Evolutionary conservation across 2,329 filamentous ascomycete species (phyloP), one percentile per base, ranked within the genome.

Genomic region (Neurospora sp.): DNA sequence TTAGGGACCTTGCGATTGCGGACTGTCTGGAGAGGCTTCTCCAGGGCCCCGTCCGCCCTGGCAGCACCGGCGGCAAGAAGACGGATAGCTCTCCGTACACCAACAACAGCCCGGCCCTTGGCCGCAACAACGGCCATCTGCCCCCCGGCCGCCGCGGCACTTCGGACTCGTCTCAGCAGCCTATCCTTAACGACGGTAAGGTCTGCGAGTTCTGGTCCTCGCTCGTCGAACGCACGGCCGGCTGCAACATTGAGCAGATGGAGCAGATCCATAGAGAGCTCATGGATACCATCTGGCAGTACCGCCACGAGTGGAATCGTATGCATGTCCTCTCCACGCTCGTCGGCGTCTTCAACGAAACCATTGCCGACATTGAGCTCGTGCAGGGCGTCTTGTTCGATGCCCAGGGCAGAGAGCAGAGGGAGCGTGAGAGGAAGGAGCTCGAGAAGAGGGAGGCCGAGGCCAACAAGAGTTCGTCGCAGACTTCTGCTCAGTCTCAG

Each of bases 241-340:
- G 92, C 0, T 92, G 92, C 78, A 92, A 90, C 0, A 92, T 99
- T 68, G 96, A 99, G 81, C 95, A 99, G 79, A 83, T 99, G 23
- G 95, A 98, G 83, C 95, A 98, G 80, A 90, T 97, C 78, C 94
- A 94, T 78, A 90, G 93, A 8, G 89, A 91, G 74, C 83, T 98
- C 73, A 98, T 98, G 95, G 91, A 95, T 72, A 89, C 90, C 73
- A 87, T 98, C 66, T 99, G 96, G 96, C 85, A 85, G 72, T 87
- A 86, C 71, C 87, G 93, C 67, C 86, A 88, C 67, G 90, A 96
- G 76, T 96, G 92, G 88, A 96, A 99, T 80, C 88, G 96, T 62
- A 90, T 89, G 75, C 85, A 85, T 75, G 93, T 97, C 19, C 74
- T 80, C 23, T 76, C 73, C 68, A 71, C 73, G 43, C 85, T 96